phyloP scores from a whole-genome alignment of 768 basidiomycete species.

The Macrocybe gigantea region DNA sequence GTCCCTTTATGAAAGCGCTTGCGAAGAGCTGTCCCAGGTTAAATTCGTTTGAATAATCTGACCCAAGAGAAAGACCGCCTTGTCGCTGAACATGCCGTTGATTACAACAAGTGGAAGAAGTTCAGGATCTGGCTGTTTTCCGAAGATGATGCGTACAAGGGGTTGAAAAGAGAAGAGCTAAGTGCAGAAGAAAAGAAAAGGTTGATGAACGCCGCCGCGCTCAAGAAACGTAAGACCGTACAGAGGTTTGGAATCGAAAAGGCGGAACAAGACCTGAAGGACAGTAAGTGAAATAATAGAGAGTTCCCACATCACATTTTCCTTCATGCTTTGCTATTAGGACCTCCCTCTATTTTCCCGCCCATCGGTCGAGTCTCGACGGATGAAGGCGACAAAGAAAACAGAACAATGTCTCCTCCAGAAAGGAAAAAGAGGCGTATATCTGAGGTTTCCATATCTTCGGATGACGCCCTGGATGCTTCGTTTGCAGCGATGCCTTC shows the following conservation, averaged over 20 bases:
- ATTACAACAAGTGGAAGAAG: constrained; percentile 48
- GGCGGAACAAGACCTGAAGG: not conserved
- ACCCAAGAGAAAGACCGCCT: constrained; percentile 36
- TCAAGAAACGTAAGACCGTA: constrained; percentile 13
- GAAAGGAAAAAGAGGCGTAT: constrained; percentile 7
- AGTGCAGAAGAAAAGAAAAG: constrained; percentile 21
- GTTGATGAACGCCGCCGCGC: constrained; percentile 12
- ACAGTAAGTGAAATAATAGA: not conserved
- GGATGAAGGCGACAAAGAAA: constrained; percentile 19
- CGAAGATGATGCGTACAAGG: constrained; percentile 24
- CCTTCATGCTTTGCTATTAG: not conserved
- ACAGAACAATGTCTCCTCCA: constrained; percentile 11
- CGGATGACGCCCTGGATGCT: not conserved
- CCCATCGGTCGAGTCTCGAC: constrained; percentile 15
- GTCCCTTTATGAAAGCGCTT: too few species aligned
- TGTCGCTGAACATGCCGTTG: constrained; percentile 38
- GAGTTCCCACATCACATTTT: not conserved
- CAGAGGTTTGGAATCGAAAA: not conserved
- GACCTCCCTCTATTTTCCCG: constrained; percentile 9
- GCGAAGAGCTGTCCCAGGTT: constrained; percentile 26
- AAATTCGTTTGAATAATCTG: constrained; percentile 40
- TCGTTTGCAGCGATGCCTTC: constrained; percentile 5
- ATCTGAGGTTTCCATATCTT: not conserved
- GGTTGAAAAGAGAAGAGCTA: constrained; percentile 17
- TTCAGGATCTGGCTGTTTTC: constrained; percentile 38